Percentiles rank a stretch among this genome's conserved stretches.
Evolutionary conservation across 805 yeast species (phyloP).

Genomic region (Nakazawaea holstii): DNA sequence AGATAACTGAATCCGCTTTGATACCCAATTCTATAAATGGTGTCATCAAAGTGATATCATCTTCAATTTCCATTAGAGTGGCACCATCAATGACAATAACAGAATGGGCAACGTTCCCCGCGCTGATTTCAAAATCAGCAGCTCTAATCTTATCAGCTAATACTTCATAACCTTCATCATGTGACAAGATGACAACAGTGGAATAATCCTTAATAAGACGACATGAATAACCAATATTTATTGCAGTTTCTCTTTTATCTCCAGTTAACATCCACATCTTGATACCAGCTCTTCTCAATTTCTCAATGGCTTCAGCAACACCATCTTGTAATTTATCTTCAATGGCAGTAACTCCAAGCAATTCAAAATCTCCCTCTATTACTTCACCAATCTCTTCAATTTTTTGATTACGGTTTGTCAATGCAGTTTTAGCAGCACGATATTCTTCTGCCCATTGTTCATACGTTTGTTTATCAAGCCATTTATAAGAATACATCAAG

Average conservation of each 20-base stretch:
- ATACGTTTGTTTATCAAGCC: slow-evolving; percentile 58
- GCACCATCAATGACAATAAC: slow-evolving; percentile 95
- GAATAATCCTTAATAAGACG: slow-evolving; percentile 89
- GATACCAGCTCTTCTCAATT: slow-evolving; percentile 87
- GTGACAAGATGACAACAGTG: slow-evolving; percentile 65
- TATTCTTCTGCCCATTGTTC: slow-evolving; percentile 63
- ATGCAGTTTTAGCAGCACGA: slow-evolving; percentile 70
- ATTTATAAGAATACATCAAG: slow-evolving; percentile 71
- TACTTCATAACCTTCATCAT: slow-evolving; percentile 37
- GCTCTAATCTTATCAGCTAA: slow-evolving; percentile 67
- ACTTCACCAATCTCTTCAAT: slow-evolving; percentile 69
- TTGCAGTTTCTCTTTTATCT: slow-evolving; percentile 96
- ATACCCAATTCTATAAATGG: slow-evolving; percentile 82
- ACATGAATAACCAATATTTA: slow-evolving; percentile 94
- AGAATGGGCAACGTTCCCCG: slow-evolving; percentile 83
- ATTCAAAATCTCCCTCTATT: slow-evolving; percentile 62
- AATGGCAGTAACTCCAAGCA: slow-evolving; percentile 92
- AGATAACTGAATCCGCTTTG: slow-evolving; percentile 82
- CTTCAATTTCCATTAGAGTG: slow-evolving; percentile 68
- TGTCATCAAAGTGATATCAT: slow-evolving; percentile 64
- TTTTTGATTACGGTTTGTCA: slow-evolving; percentile 57
- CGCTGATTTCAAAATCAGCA: slow-evolving; percentile 65
- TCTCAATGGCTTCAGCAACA: slow-evolving; percentile 93
- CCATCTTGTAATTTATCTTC: slow-evolving; percentile 96
- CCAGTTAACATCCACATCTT: slow-evolving; percentile 99